Conservation (phyloP, 2,329 filamentous ascomycete species). For the Calonectria montana region DNA sequence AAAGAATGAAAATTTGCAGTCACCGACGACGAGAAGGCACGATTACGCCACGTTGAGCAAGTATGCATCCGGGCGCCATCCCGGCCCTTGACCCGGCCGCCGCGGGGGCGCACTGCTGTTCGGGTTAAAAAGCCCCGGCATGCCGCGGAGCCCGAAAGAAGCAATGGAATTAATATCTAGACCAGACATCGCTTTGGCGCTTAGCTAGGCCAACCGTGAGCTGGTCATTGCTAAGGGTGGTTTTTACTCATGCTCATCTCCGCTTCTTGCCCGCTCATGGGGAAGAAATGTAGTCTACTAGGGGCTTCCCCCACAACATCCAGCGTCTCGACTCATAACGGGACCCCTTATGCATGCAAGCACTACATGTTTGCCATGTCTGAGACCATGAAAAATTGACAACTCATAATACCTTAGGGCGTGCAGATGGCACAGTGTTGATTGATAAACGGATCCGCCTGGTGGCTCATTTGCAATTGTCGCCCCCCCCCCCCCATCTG, state of each 20-base stretch:
- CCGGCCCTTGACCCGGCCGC: not conserved
- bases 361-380: too few species aligned
- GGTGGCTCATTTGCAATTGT: not conserved
- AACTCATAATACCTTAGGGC: too few species aligned
- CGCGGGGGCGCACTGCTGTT: not conserved
- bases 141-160: not conserved
- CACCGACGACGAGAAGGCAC: not conserved
- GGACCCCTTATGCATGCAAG: too few species aligned
- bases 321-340: not conserved
- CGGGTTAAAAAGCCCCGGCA: not conserved
- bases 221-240: not conserved
- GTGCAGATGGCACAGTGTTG: too few species aligned
- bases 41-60: not conserved
- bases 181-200: not conserved
- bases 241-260: not conserved
- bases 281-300: not conserved
- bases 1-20: not conserved
- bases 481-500: not conserved
- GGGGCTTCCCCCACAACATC: not conserved
- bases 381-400: too few species aligned
- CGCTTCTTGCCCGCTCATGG: not conserved
- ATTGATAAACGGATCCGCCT: not conserved
- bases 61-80: not conserved
- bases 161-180: not conserved
- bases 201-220: not conserved